Evolutionary conservation across 129 eudicot species (phyloP).

Genomic region (Glebionis coronaria): DNA sequence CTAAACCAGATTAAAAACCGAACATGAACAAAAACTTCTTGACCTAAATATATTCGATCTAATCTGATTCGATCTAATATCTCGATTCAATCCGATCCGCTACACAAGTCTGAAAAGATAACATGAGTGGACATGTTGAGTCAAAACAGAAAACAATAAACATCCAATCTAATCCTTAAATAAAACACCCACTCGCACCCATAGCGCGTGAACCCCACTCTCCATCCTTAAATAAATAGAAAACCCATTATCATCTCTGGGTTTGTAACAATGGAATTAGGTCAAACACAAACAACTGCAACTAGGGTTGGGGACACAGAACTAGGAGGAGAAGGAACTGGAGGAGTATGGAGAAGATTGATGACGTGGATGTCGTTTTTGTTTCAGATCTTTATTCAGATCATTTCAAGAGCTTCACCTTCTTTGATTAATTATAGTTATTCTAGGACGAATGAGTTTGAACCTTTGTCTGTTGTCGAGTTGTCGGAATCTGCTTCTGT

Average conservation of each 20-base stretch:
- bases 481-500: slow-evolving; percentile 49
- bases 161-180: no score
- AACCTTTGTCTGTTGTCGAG: slow-evolving; percentile 75
- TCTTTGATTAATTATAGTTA: slow-evolving; percentile 46
- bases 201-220: slow-evolving; percentile 23
- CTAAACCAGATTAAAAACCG: no score
- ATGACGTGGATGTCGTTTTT: slow-evolving; percentile 84
- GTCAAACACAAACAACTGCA: no score
- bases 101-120: no score
- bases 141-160: no score
- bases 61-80: no score
- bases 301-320: slow-evolving; percentile 15
- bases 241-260: not conserved
- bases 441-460: slow-evolving; percentile 45
- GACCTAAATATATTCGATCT: no score
- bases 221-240: not conserved
- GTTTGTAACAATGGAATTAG: slow-evolving; percentile 62
- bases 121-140: no score
- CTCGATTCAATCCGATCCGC: no score
- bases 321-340: slow-evolving; percentile 45
- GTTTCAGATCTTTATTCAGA: slow-evolving; percentile 95
- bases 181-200: slow-evolving; percentile 9
- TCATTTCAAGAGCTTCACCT: slow-evolving; percentile 75
- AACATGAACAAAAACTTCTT: no score
- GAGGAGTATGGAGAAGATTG: slow-evolving; percentile 75